Conservation (phyloP, 257 asterid genomes). For the Agastache rugosa region DNA sequence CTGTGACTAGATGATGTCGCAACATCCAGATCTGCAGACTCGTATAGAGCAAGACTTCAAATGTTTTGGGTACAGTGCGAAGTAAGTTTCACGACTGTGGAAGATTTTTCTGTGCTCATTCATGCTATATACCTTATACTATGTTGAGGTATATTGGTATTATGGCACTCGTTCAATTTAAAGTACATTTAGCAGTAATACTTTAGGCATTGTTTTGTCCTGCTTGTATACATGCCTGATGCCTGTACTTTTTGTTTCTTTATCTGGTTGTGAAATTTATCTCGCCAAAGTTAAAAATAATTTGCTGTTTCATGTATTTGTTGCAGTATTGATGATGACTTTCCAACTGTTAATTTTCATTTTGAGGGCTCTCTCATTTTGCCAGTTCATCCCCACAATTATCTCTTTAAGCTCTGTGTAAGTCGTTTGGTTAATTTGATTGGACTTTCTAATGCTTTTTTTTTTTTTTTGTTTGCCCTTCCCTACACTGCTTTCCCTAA, state of each 20-base stretch:
- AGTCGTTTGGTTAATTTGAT: conserved; percentile 41
- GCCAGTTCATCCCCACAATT: conserved; percentile 81
- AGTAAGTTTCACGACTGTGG: conserved; percentile 56
- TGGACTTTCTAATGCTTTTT: not conserved
- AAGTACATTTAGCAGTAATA: not conserved
- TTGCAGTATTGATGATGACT: conserved; percentile 85
- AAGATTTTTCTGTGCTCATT: not conserved
- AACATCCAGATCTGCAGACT: conserved; percentile 59
- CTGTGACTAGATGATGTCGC: conserved; percentile 59
- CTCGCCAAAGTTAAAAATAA: conserved; percentile 9
- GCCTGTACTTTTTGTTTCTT: not conserved
- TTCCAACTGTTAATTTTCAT: conserved; percentile 80
- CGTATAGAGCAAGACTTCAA: conserved; percentile 64
- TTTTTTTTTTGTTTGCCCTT: no score
- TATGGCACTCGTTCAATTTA: not conserved
- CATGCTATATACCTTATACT: not conserved
- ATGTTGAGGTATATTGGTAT: not conserved
- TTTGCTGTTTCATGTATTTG: conserved; percentile 31
- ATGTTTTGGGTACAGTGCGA: conserved; percentile 64
- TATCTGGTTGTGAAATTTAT: conserved; percentile 2
- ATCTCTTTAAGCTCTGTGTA: conserved; percentile 70
- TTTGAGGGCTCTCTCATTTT: conserved; percentile 64
- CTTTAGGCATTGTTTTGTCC: not conserved
- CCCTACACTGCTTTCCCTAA: not conserved
- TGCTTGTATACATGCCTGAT: not conserved